Evolutionary conservation across 2,329 filamentous ascomycete species (phyloP).

Genomic region (Hymenoscyphus scutula): DNA sequence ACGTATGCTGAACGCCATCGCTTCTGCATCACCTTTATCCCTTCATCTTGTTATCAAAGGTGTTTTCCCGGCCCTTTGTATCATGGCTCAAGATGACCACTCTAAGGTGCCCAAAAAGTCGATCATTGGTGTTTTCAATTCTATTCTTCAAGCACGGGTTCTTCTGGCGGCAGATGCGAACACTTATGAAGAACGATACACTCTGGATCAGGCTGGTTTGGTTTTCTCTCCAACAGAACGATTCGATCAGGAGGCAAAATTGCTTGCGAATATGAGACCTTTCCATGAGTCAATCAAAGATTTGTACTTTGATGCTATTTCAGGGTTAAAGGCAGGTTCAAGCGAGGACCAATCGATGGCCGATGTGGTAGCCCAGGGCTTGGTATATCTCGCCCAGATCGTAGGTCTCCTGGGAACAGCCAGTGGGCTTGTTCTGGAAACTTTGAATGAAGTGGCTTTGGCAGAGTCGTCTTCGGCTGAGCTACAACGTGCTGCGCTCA

Average conservation of each 20-base stretch:
- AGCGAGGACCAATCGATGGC: slow-evolving; percentile 22
- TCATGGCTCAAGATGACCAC: slow-evolving; percentile 25
- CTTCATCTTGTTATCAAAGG: slow-evolving; percentile 24
- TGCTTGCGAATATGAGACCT: slow-evolving; percentile 11
- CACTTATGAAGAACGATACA: not conserved
- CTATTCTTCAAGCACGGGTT: slow-evolving; percentile 28
- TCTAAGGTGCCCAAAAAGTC: slow-evolving; percentile 26
- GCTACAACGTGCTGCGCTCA: slow-evolving; percentile 24
- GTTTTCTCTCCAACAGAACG: not conserved
- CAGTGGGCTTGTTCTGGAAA: slow-evolving; percentile 27
- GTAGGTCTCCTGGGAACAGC: slow-evolving; percentile 26
- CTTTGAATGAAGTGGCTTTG: slow-evolving; percentile 27
- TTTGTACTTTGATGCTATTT: slow-evolving; percentile 27
- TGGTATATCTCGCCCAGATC: slow-evolving; percentile 28
- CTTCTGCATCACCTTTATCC: slow-evolving; percentile 22
- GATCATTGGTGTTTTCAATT: slow-evolving; percentile 31
- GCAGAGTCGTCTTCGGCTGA: slow-evolving; percentile 14
- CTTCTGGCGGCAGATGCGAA: slow-evolving; percentile 15
- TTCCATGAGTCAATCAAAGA: slow-evolving; percentile 23
- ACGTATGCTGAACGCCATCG: slow-evolving; percentile 27
- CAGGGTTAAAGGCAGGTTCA: slow-evolving; percentile 11
- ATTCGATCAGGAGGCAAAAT: not conserved
- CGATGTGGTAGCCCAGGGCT: slow-evolving; percentile 28
- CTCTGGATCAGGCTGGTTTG: not conserved
- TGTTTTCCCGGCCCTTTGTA: slow-evolving; percentile 24